Evolutionary conservation across 345 rosid species (phyloP).

Genomic region (Corchorus capsularis): DNA sequence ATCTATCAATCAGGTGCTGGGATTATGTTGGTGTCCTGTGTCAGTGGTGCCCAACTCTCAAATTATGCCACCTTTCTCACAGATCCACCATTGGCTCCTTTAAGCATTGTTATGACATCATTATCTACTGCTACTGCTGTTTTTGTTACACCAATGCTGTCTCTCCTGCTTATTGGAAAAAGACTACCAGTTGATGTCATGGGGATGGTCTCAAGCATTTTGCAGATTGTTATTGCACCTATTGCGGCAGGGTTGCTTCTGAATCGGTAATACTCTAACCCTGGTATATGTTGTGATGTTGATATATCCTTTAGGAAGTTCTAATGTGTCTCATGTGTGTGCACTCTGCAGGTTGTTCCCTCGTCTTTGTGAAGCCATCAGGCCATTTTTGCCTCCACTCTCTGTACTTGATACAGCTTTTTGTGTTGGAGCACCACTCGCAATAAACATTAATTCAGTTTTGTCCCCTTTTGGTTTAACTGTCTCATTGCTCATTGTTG

Average conservation of each 20-base stretch:
- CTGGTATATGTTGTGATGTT: constrained; percentile 1
- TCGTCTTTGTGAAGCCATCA: constrained; percentile 54
- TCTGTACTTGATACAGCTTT: constrained; percentile 84
- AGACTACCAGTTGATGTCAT: constrained; percentile 88
- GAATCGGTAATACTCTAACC: constrained; percentile 51
- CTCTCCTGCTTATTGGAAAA: constrained; percentile 84
- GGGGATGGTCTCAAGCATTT: constrained; percentile 90
- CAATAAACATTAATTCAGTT: constrained; percentile 72
- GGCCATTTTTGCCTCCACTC: constrained; percentile 71
- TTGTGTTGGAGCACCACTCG: constrained; percentile 92
- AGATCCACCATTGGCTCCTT: constrained; percentile 79
- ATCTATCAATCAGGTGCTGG: constrained; percentile 67
- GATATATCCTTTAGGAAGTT: constrained; percentile 12
- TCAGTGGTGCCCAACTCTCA: constrained; percentile 95
- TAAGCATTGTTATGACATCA: constrained; percentile 96
- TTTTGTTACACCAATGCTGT: constrained; percentile 74
- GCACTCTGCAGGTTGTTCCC: constrained; percentile 67
- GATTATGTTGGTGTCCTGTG: constrained; percentile 94
- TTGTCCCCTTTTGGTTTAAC: constrained; percentile 74
- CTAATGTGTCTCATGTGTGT: constrained; percentile 16
- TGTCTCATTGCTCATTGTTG: constrained; percentile 46
- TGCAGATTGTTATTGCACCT: constrained; percentile 85
- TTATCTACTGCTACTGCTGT: constrained; percentile 88
- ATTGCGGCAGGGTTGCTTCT: constrained; percentile 82
- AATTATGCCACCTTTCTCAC: constrained; percentile 89